Evolutionary conservation across 1,284 basidiomycete genomes (phyloP), one percentile per base, ranked within the genome.

Genomic region (Tilletia walkeri): DNA sequence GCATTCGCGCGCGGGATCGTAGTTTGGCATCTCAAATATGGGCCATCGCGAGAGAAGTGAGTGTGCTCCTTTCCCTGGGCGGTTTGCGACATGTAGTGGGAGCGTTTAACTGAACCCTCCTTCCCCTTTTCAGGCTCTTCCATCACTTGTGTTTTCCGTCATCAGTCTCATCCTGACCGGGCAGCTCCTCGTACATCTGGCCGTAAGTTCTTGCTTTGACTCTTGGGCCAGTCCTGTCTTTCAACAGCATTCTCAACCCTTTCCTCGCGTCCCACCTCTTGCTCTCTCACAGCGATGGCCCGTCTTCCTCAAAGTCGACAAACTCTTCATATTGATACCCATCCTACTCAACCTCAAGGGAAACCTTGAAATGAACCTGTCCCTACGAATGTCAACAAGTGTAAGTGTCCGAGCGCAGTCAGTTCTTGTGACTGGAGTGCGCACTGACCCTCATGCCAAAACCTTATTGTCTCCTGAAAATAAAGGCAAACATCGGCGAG

Each of bases 311-410:
- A 88, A 91, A 68, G 80, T 83, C n/a, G 92, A 97, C 86, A 95
- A 99, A 84, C 89, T 98, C 70, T 95, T 98, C 80, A 95, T 98
- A 86, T 92, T 98, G 70, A 90, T 97, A 7, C 95, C 95, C 12
- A 94, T 96, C 77, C 87, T 98, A 30, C 88, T 95, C 76, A 99
- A 98, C 80, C 89, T 99, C 73, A 97, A 97, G 82, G 95, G 95
- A 18, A 97, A 97, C 78, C 88, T 98, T 61, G 94, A 95, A 85
- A 95, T 95, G 92, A 95, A 94, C 75, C 88, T 87, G 2, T 85
- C 85, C 6, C 84, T 86, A 4, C 82, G 86, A 38, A 84, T 87
- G 76, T 85, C 85, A 6, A 87, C 86, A 3, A 84, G 84, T 4
- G 81, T 82, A 63, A 71, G 80, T 76, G 49, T n/a, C 30, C 12